Conservation (phyloP, 2,329 filamentous ascomycete genomes). For the Colletotrichum magnum region DNA sequence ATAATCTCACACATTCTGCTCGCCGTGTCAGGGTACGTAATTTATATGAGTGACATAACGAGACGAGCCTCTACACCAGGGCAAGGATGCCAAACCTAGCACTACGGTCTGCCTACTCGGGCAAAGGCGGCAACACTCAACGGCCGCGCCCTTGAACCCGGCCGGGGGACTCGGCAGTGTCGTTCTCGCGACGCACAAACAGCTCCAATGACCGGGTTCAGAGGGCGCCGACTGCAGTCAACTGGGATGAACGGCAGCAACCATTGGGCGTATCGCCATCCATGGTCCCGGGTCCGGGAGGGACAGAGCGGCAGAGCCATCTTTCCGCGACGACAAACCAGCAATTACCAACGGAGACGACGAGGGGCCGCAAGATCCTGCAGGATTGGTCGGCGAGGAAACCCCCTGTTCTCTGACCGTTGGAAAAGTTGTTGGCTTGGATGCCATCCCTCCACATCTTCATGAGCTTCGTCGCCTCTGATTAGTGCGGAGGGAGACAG, state of each 20-base stretch:
- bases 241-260: neutral
- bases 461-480: neutral
- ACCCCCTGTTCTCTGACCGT: conserved; percentile 5
- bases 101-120: neutral
- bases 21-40: conserved; percentile 3
- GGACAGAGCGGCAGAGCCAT: neutral
- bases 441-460: neutral
- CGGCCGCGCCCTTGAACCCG: conserved; percentile 1
- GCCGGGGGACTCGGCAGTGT: neutral
- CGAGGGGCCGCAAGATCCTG: neutral
- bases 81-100: conserved; percentile 1
- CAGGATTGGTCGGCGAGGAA: neutral
- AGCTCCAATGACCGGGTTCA: no score
- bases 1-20: neutral
- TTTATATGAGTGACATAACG: conserved; percentile 7
- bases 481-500: conserved; percentile 11
- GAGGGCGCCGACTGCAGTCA: neutral
- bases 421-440: conserved; percentile 18
- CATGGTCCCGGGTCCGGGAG: neutral
- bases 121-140: conserved; percentile 4
- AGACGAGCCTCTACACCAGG: neutral
- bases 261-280: neutral
- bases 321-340: neutral
- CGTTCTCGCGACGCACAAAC: neutral
- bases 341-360: neutral